Evolutionary conservation across 306 rosid species (phyloP).

Genomic region (Corylus heterophylla): DNA sequence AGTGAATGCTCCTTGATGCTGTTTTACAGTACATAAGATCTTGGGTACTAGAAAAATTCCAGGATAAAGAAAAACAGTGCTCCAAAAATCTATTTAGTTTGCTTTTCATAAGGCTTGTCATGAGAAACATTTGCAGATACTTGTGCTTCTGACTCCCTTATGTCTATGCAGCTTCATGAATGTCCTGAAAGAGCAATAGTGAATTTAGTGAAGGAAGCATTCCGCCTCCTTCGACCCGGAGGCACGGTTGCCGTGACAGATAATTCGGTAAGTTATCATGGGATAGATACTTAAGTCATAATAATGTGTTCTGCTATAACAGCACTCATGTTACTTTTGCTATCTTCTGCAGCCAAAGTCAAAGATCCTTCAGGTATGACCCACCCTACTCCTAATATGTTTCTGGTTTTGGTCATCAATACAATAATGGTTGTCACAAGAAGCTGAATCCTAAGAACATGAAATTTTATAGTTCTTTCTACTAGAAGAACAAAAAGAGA

Average conservation of each 20-base stretch:
- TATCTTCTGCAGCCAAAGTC: slow-evolving; percentile 63
- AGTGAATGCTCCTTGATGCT: not conserved
- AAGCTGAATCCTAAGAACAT: not conserved
- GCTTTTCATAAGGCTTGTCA: not conserved
- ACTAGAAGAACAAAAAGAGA: not conserved
- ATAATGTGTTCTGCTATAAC: not conserved
- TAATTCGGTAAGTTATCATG: slow-evolving; percentile 44
- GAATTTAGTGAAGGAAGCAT: slow-evolving; percentile 50
- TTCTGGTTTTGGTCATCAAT: slow-evolving; percentile 16
- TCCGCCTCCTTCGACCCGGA: slow-evolving; percentile 70
- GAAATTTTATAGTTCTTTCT: not conserved
- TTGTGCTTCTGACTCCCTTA: slow-evolving; percentile 4
- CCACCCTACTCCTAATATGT: not conserved
- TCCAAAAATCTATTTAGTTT: not conserved
- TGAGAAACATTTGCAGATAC: slow-evolving; percentile 10
- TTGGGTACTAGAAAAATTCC: not conserved
- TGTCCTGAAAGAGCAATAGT: slow-evolving; percentile 61
- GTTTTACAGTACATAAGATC: not conserved
- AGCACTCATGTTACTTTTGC: slow-evolving; percentile 30
- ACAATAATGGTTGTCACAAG: not conserved
- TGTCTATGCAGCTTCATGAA: slow-evolving; percentile 57
- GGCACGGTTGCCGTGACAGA: slow-evolving; percentile 62
- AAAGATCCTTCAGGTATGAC: slow-evolving; percentile 56
- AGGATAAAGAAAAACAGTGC: not conserved
- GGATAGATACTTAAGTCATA: not conserved